phyloP scores from a whole-genome alignment of 2,329 filamentous ascomycete species.

The Bertia moriformis region DNA sequence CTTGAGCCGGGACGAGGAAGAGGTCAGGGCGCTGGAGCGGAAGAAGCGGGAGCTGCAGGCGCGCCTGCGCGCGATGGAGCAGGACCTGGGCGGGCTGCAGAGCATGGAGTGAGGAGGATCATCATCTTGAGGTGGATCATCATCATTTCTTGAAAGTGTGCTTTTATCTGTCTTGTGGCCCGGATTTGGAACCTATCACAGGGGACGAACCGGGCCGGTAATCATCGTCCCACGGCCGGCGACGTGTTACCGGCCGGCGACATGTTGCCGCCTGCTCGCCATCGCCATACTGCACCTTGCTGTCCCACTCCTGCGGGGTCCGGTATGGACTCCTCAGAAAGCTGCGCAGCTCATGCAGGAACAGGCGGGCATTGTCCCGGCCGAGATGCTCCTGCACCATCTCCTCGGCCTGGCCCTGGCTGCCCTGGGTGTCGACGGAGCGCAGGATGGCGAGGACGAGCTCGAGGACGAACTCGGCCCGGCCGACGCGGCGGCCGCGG shows the following conservation, averaged over 20 bases:
- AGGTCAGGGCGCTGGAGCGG: slow-evolving; percentile 37
- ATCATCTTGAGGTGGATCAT: neutral
- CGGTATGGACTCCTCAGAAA: slow-evolving; percentile 72
- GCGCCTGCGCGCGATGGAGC: slow-evolving; percentile 35
- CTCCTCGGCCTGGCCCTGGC: slow-evolving; percentile 64
- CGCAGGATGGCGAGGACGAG: slow-evolving; percentile 75
- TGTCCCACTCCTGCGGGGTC: slow-evolving; percentile 65
- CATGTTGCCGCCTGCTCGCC: slow-evolving; percentile 6
- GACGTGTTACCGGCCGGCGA: too few species aligned
- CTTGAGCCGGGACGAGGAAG: slow-evolving; percentile 53
- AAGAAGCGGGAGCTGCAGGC: slow-evolving; percentile 41
- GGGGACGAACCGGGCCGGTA: too few species aligned
- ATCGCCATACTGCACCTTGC: slow-evolving; percentile 53
- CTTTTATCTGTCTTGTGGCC: too few species aligned
- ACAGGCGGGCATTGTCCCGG: slow-evolving; percentile 54
- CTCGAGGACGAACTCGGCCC: slow-evolving; percentile 72
- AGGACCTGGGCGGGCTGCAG: slow-evolving; percentile 37
- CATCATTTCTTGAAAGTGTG: too few species aligned
- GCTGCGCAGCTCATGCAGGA: slow-evolving; percentile 71
- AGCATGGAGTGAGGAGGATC: slow-evolving; percentile 8
- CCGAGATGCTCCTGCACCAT: slow-evolving; percentile 69
- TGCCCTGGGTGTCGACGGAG: slow-evolving; percentile 67
- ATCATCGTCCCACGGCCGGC: too few species aligned
- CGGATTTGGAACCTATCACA: too few species aligned
- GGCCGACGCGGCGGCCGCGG: slow-evolving; percentile 21